phyloP scores from a whole-genome alignment of 139 green algal species.

The Chlamydomonas schloesseri region DNA sequence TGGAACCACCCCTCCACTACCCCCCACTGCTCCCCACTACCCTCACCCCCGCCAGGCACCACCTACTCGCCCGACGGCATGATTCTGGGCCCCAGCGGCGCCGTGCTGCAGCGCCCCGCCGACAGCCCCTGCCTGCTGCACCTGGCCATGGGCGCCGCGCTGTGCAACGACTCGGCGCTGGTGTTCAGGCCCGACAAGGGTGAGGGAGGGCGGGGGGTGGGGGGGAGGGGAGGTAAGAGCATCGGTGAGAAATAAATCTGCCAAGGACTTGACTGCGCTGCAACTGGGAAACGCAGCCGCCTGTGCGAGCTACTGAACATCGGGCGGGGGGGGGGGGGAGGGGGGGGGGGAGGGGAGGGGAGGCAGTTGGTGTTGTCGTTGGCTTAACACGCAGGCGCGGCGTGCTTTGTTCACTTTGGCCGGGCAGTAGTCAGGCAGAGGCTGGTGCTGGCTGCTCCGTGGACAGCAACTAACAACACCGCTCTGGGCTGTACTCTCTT shows the following conservation, averaged over 20 bases:
- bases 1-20: not conserved
- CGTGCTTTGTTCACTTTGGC: too few species aligned
- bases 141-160: constrained; percentile 59
- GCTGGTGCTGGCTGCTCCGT: too few species aligned
- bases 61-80: constrained; percentile 83
- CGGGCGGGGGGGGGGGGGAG: too few species aligned
- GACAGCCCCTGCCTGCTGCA: constrained; percentile 55
- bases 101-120: constrained; percentile 49
- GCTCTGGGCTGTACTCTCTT: too few species aligned
- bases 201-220: not conserved
- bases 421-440: too few species aligned
- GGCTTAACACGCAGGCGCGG: too few species aligned
- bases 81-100: constrained; percentile 62
- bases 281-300: too few species aligned
- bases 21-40: not conserved
- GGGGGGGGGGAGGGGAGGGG: too few species aligned
- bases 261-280: too few species aligned
- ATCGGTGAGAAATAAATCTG: not conserved
- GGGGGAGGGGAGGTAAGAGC: not conserved
- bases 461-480: too few species aligned
- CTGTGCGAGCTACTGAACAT: too few species aligned
- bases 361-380: too few species aligned
- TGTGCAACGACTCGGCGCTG: constrained; percentile 93
- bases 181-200: constrained; percentile 60
- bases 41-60: constrained; percentile 65